These are phyloP conservation scores for Pseudonectria buxi DNA, from an alignment of 2,329 filamentous ascomycete species.

Conservation along the genomic window DNA sequence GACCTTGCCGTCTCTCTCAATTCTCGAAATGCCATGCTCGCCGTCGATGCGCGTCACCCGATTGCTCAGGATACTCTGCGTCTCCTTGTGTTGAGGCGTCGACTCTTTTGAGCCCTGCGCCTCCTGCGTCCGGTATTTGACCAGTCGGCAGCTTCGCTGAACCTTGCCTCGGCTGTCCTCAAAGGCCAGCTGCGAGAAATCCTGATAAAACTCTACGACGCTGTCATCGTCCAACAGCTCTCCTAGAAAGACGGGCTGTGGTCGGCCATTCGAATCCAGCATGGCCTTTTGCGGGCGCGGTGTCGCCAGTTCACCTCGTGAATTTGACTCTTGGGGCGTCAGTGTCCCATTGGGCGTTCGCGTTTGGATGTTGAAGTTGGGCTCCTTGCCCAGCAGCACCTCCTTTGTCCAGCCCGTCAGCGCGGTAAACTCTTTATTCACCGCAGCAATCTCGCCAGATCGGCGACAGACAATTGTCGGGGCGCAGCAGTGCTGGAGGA, in stretches of 20 bases:
- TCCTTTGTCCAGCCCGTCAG: constrained; percentile 92
- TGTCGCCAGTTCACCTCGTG: constrained; percentile 38
- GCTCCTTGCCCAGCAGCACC: constrained; percentile 77
- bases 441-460: constrained; percentile 89
- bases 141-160: constrained; percentile 73
- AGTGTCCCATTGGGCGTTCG: constrained; percentile 33
- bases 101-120: constrained; percentile 36
- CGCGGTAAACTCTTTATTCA: constrained; percentile 95
- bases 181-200: constrained; percentile 88
- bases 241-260: constrained; percentile 80
- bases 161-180: constrained; percentile 83
- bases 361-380: constrained; percentile 81
- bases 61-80: constrained; percentile 46
- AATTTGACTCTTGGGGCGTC: constrained; percentile 28
- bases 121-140: constrained; percentile 82
- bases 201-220: constrained; percentile 90
- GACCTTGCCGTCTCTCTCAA: constrained; percentile 84
- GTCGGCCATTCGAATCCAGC: constrained; percentile 40
- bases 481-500: constrained; percentile 79
- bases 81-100: constrained; percentile 37
- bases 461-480: constrained; percentile 88
- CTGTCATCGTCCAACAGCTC: constrained; percentile 91
- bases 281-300: constrained; percentile 43
- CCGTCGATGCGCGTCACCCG: constrained; percentile 58
- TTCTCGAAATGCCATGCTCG: constrained; percentile 71